Base-by-base conservation (phyloP, 2,329 filamentous ascomycete species). In the Phoma herbarum region DNA sequence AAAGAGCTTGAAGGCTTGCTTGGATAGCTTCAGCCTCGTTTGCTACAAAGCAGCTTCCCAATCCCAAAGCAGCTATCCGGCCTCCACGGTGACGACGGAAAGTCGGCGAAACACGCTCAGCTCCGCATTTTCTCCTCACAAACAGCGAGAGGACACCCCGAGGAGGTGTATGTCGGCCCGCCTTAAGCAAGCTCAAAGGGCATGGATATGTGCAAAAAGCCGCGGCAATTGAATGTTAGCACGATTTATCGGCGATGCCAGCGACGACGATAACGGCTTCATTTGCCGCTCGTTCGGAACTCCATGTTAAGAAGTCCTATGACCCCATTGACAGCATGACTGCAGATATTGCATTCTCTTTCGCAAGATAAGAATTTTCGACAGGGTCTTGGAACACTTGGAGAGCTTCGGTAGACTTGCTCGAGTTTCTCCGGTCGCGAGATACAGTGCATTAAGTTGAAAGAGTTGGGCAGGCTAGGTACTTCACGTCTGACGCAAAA, bases 121-220 rank as follows among this genome's bases (percentile, higher is more conserved):
- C 50, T 59, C 56, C 56, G 44, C 45, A 50, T 45, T 58, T 58
- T 53, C 41, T 54, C 50, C 56, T 54, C 50, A 54, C 31, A 41
- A 54, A 41, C 10, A 46, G 45, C 11, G 41, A 59, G 7, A 50
- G 42, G 25, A 54, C 4, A 45, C 28, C 42, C 50, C n/a, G 18
- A 54, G 37, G 41, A 47, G 45, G 54, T 46, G 20, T 51, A 51
- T 59, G 51, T 46, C 46, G 56, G 50, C 39, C 56, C 50, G 51
- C 37, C 9, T 51, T 59, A 51, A 59, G 41, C 45, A 46, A 41
- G 14, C 35, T 33, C 28, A 29, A 33, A 31, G 45, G 25, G 33
- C 45, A 59, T 53, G 50, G 50, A 45, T 45, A 42, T 20, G 26
- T 16, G 14, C 29, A 41, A 41, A 37, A 41, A 46, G 50, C 56